Evolutionary conservation across 345 rosid species (phyloP), one percentile per base, ranked within the genome.

Genomic region (Clarkia xantiana): DNA sequence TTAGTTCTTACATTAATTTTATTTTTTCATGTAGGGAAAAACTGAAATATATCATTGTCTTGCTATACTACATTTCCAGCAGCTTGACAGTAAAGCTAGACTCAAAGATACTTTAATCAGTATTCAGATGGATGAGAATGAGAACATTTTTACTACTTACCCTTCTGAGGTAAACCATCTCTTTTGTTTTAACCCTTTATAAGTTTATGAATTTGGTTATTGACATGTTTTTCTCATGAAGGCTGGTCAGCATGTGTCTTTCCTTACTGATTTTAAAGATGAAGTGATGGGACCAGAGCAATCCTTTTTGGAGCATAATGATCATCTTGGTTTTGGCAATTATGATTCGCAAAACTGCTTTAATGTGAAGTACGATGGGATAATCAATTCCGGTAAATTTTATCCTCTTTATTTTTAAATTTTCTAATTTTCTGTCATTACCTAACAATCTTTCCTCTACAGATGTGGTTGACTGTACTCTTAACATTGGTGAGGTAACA

Each of bases 261-360:
- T 50, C 25, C 60, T 62, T 45, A 49, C 60, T 49, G 66, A 55
- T 14, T 62, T 56, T 34, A 60, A 62, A 17, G 66, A 62, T 49
- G 66, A 54, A 42, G 65, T 45, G 43, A 29, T 61, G 6, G 65
- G 55, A 55, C 55, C 45, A 43, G 60, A 62, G 46, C 60, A 49
- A 49, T 51, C 55, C 45, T 62, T 62, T 49, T 44, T 62, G 36
- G 66, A 53, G 38, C 59, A 53, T 3, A 52, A 45, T 44, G 55
- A 39, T 40, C 60, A 56, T 62, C 66, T 55, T 20, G 49, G 50
- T 43, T 62, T 62, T 38, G 55, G 60, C 51, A 55, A 60, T 15
- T 55, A 42, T 5, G 59, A 54, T 15, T 45, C 50, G 10, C 51
- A 45, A 4, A 62, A 62, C 43, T 62, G 66, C 66, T 55, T 62